Evolutionary conservation across 192 early-diverging fungal genomes (phyloP).

Genomic region (Phycomyces blakesleeanus): DNA sequence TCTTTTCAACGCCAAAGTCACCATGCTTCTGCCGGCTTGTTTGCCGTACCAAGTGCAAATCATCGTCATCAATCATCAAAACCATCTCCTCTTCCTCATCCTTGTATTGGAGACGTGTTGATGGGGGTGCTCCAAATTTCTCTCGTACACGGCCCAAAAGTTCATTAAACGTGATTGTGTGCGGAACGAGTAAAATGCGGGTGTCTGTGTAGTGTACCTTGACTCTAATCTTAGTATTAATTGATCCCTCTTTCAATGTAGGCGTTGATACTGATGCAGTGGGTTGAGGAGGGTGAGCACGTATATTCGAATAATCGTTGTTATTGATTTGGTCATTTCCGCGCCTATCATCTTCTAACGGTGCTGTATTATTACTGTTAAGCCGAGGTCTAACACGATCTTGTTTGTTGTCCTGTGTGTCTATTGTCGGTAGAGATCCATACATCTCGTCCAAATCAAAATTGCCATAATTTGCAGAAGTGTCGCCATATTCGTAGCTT

Average conservation of each 20-base stretch:
- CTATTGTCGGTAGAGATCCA: conserved; percentile 21
- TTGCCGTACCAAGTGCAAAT: conserved; percentile 71
- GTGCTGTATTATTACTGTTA: neutral
- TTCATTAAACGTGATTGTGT: conserved; percentile 47
- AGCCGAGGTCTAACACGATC: conserved; percentile 17
- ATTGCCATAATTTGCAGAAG: conserved; percentile 6
- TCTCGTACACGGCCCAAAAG: conserved; percentile 49
- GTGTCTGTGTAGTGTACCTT: conserved; percentile 69
- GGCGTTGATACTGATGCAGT: conserved; percentile 18
- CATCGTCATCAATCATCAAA: conserved; percentile 89
- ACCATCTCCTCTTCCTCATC: conserved; percentile 85
- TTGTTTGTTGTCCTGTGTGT: conserved; percentile 13
- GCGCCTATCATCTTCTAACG: neutral
- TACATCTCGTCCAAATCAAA: conserved; percentile 26
- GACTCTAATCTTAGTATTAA: conserved; percentile 45
- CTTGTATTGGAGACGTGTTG: conserved; percentile 70
- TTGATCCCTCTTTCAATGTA: neutral
- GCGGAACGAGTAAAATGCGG: conserved; percentile 56
- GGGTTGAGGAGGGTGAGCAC: conserved; percentile 3
- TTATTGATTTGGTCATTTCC: conserved; percentile 3
- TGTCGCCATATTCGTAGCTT: neutral
- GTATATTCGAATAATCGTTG: neutral
- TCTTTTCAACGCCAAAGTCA: conserved; percentile 46
- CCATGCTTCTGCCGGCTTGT: conserved; percentile 45
- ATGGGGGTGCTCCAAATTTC: conserved; percentile 52